Evolutionary conservation across 2,329 filamentous ascomycete species (phyloP).

Genomic region (Thielaviopsis musarum): DNA sequence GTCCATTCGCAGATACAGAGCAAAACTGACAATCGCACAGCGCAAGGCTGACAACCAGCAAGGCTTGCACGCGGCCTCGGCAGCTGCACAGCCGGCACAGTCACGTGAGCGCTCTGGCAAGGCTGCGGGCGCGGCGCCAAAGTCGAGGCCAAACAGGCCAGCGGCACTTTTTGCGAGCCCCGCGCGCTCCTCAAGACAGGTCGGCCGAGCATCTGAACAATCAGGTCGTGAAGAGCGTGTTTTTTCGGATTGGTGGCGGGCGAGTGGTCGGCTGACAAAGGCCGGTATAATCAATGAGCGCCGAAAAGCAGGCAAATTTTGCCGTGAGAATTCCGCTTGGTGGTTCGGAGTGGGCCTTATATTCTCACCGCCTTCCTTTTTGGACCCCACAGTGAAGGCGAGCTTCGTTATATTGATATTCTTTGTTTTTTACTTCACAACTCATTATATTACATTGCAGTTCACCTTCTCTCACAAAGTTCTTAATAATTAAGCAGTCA

Average conservation of each 20-base stretch:
- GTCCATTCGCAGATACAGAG: not conserved
- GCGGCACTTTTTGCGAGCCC: not conserved
- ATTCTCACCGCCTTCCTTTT: slow-evolving; percentile 5
- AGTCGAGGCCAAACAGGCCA: not conserved
- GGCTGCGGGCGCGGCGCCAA: not conserved
- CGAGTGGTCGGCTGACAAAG: not conserved
- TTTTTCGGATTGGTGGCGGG: not conserved
- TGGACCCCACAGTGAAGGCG: not conserved
- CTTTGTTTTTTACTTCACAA: too few species aligned
- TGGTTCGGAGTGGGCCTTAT: slow-evolving; percentile 1
- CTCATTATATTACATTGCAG: too few species aligned
- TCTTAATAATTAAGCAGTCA: too few species aligned
- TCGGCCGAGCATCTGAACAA: slow-evolving; percentile 1
- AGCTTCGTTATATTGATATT: not conserved
- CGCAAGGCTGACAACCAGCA: not conserved
- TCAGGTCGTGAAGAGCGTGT: not conserved
- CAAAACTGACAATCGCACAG: slow-evolving; percentile 3
- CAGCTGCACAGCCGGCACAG: not conserved
- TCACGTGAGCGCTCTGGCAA: not conserved
- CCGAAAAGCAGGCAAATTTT: not conserved
- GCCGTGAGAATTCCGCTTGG: not conserved
- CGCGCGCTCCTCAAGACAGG: slow-evolving; percentile 3
- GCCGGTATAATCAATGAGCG: not conserved
- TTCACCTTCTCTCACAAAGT: too few species aligned
- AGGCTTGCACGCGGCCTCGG: not conserved